Conservation (phyloP, 1,284 basidiomycete species). For the Fomitopsis pinicola region DNA sequence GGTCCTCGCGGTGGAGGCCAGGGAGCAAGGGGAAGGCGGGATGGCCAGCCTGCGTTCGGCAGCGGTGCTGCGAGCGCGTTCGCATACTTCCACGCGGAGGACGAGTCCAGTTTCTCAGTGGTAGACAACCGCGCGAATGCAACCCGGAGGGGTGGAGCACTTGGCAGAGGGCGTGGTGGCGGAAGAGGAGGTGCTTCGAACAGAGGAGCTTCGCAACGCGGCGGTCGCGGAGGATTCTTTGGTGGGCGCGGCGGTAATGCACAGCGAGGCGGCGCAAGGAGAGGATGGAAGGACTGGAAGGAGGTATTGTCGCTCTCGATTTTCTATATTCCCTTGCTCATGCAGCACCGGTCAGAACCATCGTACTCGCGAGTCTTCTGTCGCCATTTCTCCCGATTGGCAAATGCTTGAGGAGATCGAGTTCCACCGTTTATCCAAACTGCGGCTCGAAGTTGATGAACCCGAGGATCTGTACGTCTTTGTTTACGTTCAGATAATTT, state of each 20-base stretch:
- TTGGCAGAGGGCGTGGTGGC: slow-evolving; percentile 54
- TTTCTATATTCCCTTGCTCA: background rate
- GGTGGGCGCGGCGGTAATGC: slow-evolving; percentile 34
- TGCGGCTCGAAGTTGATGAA: slow-evolving; percentile 89
- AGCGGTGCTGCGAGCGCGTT: slow-evolving; percentile 91
- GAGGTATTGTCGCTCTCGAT: slow-evolving; percentile 49
- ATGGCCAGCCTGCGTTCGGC: slow-evolving; percentile 68
- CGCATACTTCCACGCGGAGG: slow-evolving; percentile 97
- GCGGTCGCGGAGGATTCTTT: slow-evolving; percentile 43
- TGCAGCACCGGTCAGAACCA: slow-evolving; percentile 53
- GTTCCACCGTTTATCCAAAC: slow-evolving; percentile 89
- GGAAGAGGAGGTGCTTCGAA: slow-evolving; percentile 43
- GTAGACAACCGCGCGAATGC: slow-evolving; percentile 83
- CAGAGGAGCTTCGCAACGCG: slow-evolving; percentile 42
- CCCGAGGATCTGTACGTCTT: slow-evolving; percentile 78
- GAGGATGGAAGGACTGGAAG: slow-evolving; percentile 94
- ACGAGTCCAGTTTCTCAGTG: slow-evolving; percentile 96
- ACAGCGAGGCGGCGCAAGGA: slow-evolving; percentile 65
- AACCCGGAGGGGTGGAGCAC: slow-evolving; percentile 59
- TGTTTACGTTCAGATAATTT: background rate
- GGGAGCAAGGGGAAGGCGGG: slow-evolving; percentile 53
- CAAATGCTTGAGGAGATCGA: slow-evolving; percentile 95
- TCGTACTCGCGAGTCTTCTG: slow-evolving; percentile 90
- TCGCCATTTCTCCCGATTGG: slow-evolving; percentile 92
- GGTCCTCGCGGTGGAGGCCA: slow-evolving; percentile 42